Percentiles rank a stretch among this genome's conserved stretches.
phyloP scores from a whole-genome alignment of 768 basidiomycete species.

The Gymnopilus dilepis region DNA sequence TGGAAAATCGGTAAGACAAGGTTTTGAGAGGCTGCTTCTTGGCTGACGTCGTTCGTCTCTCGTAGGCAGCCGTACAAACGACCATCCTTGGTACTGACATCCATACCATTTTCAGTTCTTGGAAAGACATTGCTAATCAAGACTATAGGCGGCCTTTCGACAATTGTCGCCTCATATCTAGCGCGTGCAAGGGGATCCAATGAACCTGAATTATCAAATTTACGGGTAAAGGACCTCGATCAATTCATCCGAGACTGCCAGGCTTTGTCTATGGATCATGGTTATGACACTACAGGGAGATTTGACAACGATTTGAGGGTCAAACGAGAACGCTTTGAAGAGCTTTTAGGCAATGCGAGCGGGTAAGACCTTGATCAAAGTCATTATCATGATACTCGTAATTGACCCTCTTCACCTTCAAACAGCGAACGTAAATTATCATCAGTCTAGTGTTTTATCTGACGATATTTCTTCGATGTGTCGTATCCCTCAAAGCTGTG shows the following conservation, averaged over 20 bases:
- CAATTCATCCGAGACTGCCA: constrained; percentile 67
- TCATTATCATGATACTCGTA: background rate
- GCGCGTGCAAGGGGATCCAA: constrained; percentile 71
- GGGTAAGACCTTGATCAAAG: constrained; percentile 27
- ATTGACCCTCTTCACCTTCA: background rate
- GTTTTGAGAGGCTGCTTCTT: background rate
- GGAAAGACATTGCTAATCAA: background rate
- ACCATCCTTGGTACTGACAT: constrained; percentile 40
- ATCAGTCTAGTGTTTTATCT: too few species aligned
- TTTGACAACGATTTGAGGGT: constrained; percentile 37
- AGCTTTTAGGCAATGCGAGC: constrained; percentile 36
- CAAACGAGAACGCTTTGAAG: constrained; percentile 32
- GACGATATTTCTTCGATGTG: too few species aligned
- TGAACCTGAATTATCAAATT: constrained; percentile 67
- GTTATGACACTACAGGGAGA: constrained; percentile 42
- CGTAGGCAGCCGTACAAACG: constrained; percentile 42
- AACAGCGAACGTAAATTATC: constrained; percentile 23
- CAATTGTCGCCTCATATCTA: constrained; percentile 74
- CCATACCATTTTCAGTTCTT: background rate
- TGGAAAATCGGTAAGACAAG: constrained; percentile 39
- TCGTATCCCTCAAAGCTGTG: too few species aligned
- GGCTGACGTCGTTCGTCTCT: background rate
- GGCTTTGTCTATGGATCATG: constrained; percentile 64
- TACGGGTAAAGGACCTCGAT: constrained; percentile 63
- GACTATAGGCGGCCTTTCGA: constrained; percentile 60